phyloP scores from a whole-genome alignment of 1,284 basidiomycete species.

The Cutaneotrichosporon sp. region DNA sequence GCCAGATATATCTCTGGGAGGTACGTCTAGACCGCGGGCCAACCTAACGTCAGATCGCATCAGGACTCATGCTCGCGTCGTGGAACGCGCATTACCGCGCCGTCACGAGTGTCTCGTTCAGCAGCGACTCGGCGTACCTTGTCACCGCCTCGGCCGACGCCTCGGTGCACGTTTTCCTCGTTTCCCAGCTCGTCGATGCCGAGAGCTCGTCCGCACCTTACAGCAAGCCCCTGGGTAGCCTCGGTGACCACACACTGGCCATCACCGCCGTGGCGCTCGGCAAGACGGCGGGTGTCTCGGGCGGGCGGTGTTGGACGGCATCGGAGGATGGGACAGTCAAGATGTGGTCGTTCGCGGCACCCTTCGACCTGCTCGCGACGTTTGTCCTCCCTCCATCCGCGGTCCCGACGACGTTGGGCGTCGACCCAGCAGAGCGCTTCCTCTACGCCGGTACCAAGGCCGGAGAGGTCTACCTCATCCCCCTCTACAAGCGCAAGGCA shows the following conservation, averaged over 20 bases:
- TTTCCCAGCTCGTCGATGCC: constrained; percentile 57
- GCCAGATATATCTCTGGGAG: constrained; percentile 95
- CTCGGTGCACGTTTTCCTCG: constrained; percentile 81
- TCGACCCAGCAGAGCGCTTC: constrained; percentile 81
- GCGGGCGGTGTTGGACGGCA: constrained; percentile 63
- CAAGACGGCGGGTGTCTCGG: constrained; percentile 45
- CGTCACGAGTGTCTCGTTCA: constrained; percentile 79
- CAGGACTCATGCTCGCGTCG: constrained; percentile 81
- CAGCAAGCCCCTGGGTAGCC: constrained; percentile 68
- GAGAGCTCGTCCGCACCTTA: constrained; percentile 17
- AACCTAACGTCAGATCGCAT: constrained; percentile 65
- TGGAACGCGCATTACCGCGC: constrained; percentile 96
- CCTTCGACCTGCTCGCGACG: constrained; percentile 72
- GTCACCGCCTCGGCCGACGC: constrained; percentile 89
- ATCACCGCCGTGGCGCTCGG: constrained; percentile 81
- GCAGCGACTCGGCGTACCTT: constrained; percentile 74
- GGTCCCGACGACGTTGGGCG: constrained; percentile 61
- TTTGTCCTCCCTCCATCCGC: constrained; percentile 73
- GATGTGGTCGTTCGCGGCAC: constrained; percentile 80
- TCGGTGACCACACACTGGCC: constrained; percentile 89
- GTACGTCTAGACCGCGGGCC: constrained; percentile 56
- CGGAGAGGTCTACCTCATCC: constrained; percentile 75
- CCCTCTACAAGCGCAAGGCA: constrained; percentile 69
- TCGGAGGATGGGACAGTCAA: constrained; percentile 92
- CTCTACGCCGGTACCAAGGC: constrained; percentile 78